Conservation (phyloP, 306 rosid species). For the Ceratonia siliqua region DNA sequence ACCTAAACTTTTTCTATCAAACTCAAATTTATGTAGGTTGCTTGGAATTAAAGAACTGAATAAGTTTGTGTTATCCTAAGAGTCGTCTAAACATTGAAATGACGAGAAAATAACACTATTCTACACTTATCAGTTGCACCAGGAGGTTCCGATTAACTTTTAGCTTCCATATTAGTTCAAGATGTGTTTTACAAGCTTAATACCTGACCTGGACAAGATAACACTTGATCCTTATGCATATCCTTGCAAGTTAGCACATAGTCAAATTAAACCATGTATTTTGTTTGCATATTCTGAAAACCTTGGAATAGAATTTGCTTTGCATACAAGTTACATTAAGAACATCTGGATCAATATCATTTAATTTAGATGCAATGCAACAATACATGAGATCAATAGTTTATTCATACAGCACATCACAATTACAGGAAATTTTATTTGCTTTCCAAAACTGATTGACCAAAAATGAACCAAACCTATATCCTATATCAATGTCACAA, state of each 20-base stretch:
- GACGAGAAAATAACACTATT: neutral
- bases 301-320: neutral
- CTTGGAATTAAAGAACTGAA: too few species aligned
- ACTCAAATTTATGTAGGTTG: too few species aligned
- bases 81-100: neutral
- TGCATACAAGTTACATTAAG: neutral
- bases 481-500: slow-evolving; percentile 34
- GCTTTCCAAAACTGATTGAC: slow-evolving; percentile 52
- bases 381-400: neutral
- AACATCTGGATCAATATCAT: neutral
- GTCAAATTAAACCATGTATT: neutral
- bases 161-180: too few species aligned
- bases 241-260: too few species aligned
- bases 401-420: slow-evolving; percentile 23
- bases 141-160: too few species aligned
- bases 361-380: neutral
- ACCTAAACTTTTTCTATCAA: too few species aligned
- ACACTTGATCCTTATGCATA: too few species aligned
- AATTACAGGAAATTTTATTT: slow-evolving; percentile 31
- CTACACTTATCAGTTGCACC: too few species aligned
- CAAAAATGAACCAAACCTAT: slow-evolving; percentile 32
- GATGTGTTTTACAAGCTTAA: too few species aligned
- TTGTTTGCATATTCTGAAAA: neutral
- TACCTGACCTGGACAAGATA: too few species aligned
- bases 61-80: too few species aligned